These are phyloP conservation scores for Monilinia polystroma DNA, from an alignment of 2,329 filamentous ascomycete genomes.

Conservation along the genomic window DNA sequence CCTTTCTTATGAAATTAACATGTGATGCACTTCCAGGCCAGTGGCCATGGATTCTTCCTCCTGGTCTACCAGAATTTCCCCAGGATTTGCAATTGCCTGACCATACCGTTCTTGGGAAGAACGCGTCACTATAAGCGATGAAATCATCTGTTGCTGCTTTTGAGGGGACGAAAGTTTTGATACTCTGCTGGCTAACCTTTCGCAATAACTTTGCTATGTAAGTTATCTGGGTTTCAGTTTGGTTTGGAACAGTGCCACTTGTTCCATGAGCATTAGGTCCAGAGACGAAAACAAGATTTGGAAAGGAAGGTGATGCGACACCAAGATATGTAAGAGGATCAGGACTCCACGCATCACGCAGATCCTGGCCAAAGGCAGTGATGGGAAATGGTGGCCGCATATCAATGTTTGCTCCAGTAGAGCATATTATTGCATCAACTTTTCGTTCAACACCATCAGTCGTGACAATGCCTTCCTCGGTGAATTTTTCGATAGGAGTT, in stretches of 20 bases:
- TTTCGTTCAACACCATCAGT: slow-evolving; percentile 55
- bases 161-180: slow-evolving; percentile 59
- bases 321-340: slow-evolving; percentile 67
- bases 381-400: slow-evolving; percentile 61
- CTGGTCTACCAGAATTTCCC: slow-evolving; percentile 67
- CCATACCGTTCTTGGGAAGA: slow-evolving; percentile 55
- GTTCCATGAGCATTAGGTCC: slow-evolving; percentile 56
- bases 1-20: slow-evolving; percentile 55
- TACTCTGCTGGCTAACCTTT: slow-evolving; percentile 64
- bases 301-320: slow-evolving; percentile 61
- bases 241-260: slow-evolving; percentile 66
- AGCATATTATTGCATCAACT: slow-evolving; percentile 66
- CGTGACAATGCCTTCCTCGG: slow-evolving; percentile 58
- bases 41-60: slow-evolving; percentile 62
- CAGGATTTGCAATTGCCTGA: slow-evolving; percentile 66
- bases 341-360: slow-evolving; percentile 56
- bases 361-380: slow-evolving; percentile 52
- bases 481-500: slow-evolving; percentile 57
- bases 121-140: slow-evolving; percentile 56
- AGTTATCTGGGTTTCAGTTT: slow-evolving; percentile 63
- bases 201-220: slow-evolving; percentile 67
- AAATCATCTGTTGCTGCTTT: slow-evolving; percentile 63
- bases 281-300: slow-evolving; percentile 64
- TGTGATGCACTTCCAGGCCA: slow-evolving; percentile 69
- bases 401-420: slow-evolving; percentile 64